Base-by-base conservation (phyloP, 225 moss, liverwort and hornwort species). In the Sphagnum contortum region DNA sequence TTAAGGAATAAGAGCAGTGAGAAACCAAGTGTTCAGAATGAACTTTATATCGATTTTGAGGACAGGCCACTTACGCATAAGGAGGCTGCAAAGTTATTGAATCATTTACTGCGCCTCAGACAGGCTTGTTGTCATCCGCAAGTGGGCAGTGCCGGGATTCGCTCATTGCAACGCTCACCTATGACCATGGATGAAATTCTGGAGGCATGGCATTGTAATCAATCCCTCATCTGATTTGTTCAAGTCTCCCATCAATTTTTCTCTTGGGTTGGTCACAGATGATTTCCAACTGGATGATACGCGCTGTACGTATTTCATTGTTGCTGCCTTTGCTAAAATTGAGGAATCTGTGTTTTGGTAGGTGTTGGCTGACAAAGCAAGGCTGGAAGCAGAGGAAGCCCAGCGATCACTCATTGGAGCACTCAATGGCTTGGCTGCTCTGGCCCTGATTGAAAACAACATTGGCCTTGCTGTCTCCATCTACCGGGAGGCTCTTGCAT, bases 151-250 rank as follows among this genome's bases (percentile, higher is more conserved):
- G 80, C 88, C 68, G 95, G 95, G 71, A 92, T 95, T 64, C 81
- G 95, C 50, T 79, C 96, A 6, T 69, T 96, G 69, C 92, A 92
- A 59, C 79, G 79, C 65, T 73, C 78, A 64, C 96, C 96, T 12
- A 92, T 96, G 96, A 96, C 92, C 6, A 96, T 96, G 96, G 90
- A 92, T 77, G 90, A 88, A 76, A 96, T 92, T 47, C 75, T 96
- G 55, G 83, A 92, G 90, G 95, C 87, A 66, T 70, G 75, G 5
- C 63, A 48, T 45, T 46, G 6, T 53, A 53, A 29, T 29, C 29
- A 29, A 29, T 29, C 29, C 29, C 29, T 29, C 29, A 29, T 29
- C 29, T 29, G 29, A 29, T 29, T 29, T 29, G 29, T 29, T 29
- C 29, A 29, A 29, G 29, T 29, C 29, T 29, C 29, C 29, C 29